A percentile compares a stretch with the other conserved stretches of the same genome.
These are phyloP conservation scores for Daldinia caldariorum DNA, from an alignment of 495 filamentous ascomycete genomes.

Conservation along the genomic window DNA sequence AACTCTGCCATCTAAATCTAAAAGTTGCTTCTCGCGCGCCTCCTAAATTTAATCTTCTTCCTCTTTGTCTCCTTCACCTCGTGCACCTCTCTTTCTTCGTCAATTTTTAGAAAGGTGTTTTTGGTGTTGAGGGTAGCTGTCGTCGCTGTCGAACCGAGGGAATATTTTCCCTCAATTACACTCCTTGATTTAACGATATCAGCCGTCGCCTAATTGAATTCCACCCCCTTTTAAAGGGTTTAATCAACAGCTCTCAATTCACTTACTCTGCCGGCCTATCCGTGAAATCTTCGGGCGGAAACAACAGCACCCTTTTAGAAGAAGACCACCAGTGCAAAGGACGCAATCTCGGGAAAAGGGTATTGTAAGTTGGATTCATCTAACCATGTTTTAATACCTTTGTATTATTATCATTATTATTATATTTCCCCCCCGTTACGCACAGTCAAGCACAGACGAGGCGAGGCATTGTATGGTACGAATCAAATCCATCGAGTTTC, in stretches of 20 bases:
- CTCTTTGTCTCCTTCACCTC: constrained; percentile 25
- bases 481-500: constrained; percentile 8
- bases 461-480: constrained; percentile 11
- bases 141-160: constrained; percentile 23
- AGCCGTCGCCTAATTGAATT: constrained; percentile 30
- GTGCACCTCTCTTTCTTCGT: constrained; percentile 33
- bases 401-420: too few relatives aligned
- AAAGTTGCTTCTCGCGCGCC: constrained; percentile 21
- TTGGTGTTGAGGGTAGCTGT: constrained; percentile 34
- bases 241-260: constrained; percentile 16
- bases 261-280: constrained; percentile 31
- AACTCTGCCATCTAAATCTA: constrained; percentile 23
- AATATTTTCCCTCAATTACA: constrained; percentile 25
- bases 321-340: constrained; percentile 1
- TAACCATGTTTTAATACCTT: too few relatives aligned
- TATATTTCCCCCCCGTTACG: neutral
- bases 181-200: constrained; percentile 31
- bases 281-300: constrained; percentile 20
- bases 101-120: constrained; percentile 27
- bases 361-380: constrained; percentile 20
- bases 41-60: constrained; percentile 39
- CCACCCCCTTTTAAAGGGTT: neutral
- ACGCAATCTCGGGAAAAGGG: constrained; percentile 8
- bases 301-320: neutral
- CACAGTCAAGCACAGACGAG: neutral